Base-by-base conservation (phyloP, 192 early-diverging fungal species). In the Coemansia asiatica region DNA sequence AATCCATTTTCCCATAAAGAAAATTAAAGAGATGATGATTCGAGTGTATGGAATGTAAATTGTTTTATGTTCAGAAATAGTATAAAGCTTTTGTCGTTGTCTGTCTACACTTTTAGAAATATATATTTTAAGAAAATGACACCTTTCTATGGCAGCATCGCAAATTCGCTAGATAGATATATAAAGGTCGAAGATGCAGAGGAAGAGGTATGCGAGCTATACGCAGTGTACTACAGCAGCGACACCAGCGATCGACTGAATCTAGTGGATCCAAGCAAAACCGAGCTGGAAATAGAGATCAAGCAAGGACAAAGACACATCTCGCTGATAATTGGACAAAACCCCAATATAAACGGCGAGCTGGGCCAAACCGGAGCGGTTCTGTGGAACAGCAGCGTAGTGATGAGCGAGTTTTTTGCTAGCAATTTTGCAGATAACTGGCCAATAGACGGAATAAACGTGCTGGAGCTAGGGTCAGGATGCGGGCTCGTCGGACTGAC, bases 381-480 rank as follows among this genome's bases (percentile, higher is more conserved):
- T 1, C 25, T 82, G 15, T 82, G 79, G 79, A 72, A 71, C 57
- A 74, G 74, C 71, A 76, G 79, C 69, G 61, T 82, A 18, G 59
- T 82, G 15, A 46, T 74, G 55, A 63, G 72, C 54, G 61, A 67
- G 59, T 76, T 63, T 25, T 66, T 82, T 25, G 68, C 68, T 1
- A 55, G 61, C 12, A 53, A 48, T 0, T 51, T 44, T 1, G 6
- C 26, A 2, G 3, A 18, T 12, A 18, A 1, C 25, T 76, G 74
- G 79, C 51, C 60, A 6, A 19, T 82, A 4, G 10, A 23, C n/a
- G 16, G 56, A 0, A 3, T 61, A 2, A 76, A 59, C 25, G 40
- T 53, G 13, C 29, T 82, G 2, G 79, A 82, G 62, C 68, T 82
- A 1, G 79, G 79, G 0, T 51, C 74, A 7, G 79, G 79, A 16